phyloP scores from a whole-genome alignment of 148 eudicot genomes.

The Chenopodium formosanum region DNA sequence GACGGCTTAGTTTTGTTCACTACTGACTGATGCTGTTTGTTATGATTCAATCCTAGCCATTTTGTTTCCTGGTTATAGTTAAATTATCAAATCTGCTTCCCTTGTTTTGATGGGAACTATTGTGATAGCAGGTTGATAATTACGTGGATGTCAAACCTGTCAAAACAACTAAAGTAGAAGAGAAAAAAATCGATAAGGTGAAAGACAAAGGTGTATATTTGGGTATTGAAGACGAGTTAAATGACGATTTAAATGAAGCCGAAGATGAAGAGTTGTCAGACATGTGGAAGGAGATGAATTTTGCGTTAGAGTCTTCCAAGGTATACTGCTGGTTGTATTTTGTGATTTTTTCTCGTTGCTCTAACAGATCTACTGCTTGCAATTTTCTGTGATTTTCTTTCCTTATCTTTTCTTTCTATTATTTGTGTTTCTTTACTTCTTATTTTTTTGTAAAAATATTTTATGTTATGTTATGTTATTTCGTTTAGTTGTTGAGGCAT shows the following conservation, averaged over 20 bases:
- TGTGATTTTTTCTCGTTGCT: neutral
- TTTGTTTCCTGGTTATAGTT: neutral
- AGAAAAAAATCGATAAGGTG: conserved; percentile 25
- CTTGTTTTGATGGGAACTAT: neutral
- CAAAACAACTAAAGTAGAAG: conserved; percentile 27
- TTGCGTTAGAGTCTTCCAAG: conserved; percentile 80
- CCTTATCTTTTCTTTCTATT: neutral
- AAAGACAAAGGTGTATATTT: conserved; percentile 58
- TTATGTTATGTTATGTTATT: too few species aligned
- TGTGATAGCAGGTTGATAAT: conserved; percentile 36
- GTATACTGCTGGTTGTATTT: conserved; percentile 28
- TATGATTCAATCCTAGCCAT: neutral
- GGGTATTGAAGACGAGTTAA: conserved; percentile 53
- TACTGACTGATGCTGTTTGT: neutral
- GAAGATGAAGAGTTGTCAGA: conserved; percentile 60
- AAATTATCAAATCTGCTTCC: neutral
- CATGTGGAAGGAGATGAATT: conserved; percentile 83
- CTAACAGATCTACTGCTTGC: neutral
- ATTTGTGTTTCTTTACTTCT: conserved; percentile 2
- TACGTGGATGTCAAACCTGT: conserved; percentile 9
- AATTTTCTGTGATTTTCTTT: neutral
- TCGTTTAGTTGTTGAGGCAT: too few species aligned
- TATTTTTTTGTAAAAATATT: neutral
- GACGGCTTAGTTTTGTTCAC: neutral
- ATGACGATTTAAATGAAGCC: conserved; percentile 27